A percentile compares a stretch with the other conserved stretches of the same genome.
phyloP scores from a whole-genome alignment of 116 monocot genomes.

The Cymodocea nodosa region DNA sequence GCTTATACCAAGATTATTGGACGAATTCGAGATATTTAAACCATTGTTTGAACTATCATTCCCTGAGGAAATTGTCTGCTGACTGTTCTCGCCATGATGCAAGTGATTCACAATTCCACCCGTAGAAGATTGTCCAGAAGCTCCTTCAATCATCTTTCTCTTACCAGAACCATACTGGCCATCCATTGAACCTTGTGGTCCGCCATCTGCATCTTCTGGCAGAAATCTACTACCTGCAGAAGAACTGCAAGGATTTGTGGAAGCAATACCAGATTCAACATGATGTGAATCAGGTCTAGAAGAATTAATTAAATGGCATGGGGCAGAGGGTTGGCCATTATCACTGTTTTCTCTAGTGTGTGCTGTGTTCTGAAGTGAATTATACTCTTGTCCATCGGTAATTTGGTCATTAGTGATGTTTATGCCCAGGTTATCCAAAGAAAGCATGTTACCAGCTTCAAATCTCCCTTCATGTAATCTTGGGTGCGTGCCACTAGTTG shows the following conservation, averaged over 20 bases:
- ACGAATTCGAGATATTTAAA: conserved; percentile 14
- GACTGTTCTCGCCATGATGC: conserved; percentile 26
- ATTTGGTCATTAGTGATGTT: conserved; percentile 5
- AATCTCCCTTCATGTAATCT: conserved; percentile 20
- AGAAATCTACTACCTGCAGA: neutral
- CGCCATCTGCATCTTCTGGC: conserved; percentile 23
- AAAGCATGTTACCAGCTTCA: conserved; percentile 27
- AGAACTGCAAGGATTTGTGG: conserved; percentile 24
- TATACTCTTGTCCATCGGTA: conserved; percentile 15
- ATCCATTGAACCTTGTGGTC: conserved; percentile 35
- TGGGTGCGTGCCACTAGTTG: conserved; percentile 9
- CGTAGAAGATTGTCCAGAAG: conserved; percentile 45
- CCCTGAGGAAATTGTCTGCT: conserved; percentile 13
- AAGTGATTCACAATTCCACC: conserved; percentile 19
- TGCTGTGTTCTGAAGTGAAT: conserved; percentile 15
- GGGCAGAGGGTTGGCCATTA: conserved; percentile 11
- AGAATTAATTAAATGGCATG: conserved; percentile 20
- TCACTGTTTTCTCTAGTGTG: conserved; percentile 1
- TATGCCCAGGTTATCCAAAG: conserved; percentile 35
- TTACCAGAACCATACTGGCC: conserved; percentile 42
- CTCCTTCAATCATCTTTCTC: conserved; percentile 60
- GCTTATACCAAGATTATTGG: conserved; percentile 3
- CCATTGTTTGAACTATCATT: conserved; percentile 4
- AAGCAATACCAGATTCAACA: conserved; percentile 17
- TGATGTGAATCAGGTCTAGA: conserved; percentile 14